These are phyloP conservation scores for Monilinia fructigena DNA, from an alignment of 2,329 filamentous ascomycete genomes.

Conservation along the genomic window DNA sequence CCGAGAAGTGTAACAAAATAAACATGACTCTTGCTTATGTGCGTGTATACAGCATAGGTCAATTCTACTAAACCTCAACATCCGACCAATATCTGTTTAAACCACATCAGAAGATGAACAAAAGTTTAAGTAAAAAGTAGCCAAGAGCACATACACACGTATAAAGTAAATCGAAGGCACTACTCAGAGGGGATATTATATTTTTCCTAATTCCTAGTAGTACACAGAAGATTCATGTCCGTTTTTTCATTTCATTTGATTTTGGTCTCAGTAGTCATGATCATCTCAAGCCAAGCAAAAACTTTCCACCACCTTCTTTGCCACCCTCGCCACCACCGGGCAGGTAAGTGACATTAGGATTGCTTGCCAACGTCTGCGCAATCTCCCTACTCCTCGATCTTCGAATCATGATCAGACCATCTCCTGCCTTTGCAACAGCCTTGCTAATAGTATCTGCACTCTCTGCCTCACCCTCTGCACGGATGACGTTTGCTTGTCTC, in stretches of 20 bases:
- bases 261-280: constrained; percentile 21
- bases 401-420: constrained; percentile 92
- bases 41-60: not conserved
- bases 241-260: constrained; percentile 8
- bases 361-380: constrained; percentile 80
- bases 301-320: constrained; percentile 51
- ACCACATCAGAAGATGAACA: not conserved
- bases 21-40: not conserved
- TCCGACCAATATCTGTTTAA: not conserved
- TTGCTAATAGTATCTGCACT: constrained; percentile 92
- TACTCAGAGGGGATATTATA: constrained; percentile 22
- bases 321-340: constrained; percentile 71
- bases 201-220: constrained; percentile 24
- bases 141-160: not conserved
- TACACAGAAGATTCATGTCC: constrained; percentile 21
- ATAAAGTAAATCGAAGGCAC: not conserved
- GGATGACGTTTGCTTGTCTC: constrained; percentile 96
- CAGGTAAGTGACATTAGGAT: constrained; percentile 95
- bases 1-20: not conserved
- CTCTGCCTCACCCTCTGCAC: constrained; percentile 96
- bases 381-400: constrained; percentile 97
- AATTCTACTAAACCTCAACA: not conserved
- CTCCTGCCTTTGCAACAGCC: constrained; percentile 88
- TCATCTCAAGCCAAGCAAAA: constrained; percentile 63
- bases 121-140: not conserved